Evolutionary conservation across 345 rosid genomes (phyloP).

Genomic region (Crucihimalaya himalaica): DNA sequence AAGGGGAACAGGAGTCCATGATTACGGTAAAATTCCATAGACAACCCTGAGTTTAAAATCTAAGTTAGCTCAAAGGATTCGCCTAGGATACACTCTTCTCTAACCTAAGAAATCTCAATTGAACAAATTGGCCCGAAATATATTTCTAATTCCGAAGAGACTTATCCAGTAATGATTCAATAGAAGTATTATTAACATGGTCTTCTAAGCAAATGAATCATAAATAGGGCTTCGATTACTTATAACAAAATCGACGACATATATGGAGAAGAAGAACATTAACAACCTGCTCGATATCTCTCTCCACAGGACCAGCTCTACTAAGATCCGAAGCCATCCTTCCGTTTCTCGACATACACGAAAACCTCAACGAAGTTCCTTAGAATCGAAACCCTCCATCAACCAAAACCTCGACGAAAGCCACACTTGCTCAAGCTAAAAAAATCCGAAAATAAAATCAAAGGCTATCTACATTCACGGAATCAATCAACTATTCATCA

Average conservation of each 20-base stretch:
- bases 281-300: constrained; percentile 94
- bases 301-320: constrained; percentile 77
- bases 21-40: not conserved
- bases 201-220: not conserved
- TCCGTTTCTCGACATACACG: constrained; percentile 56
- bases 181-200: not conserved
- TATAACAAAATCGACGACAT: not conserved
- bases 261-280: constrained; percentile 1
- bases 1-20: not conserved
- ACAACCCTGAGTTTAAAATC: not conserved
- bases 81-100: constrained; percentile 5
- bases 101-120: constrained; percentile 22
- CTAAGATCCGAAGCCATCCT: constrained; percentile 95
- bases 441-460: not conserved
- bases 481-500: constrained; percentile 2
- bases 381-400: constrained; percentile 47
- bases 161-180: not conserved
- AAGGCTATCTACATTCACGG: constrained; percentile 29
- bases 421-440: constrained; percentile 20
- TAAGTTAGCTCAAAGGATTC: constrained; percentile 9
- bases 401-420: constrained; percentile 43
- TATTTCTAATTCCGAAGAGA: not conserved
- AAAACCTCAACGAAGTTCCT: constrained; percentile 39
- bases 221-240: not conserved
- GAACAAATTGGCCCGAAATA: not conserved